Evolutionary conservation across 441 rosid species (phyloP).

Genomic region (Corymbia citriodora): DNA sequence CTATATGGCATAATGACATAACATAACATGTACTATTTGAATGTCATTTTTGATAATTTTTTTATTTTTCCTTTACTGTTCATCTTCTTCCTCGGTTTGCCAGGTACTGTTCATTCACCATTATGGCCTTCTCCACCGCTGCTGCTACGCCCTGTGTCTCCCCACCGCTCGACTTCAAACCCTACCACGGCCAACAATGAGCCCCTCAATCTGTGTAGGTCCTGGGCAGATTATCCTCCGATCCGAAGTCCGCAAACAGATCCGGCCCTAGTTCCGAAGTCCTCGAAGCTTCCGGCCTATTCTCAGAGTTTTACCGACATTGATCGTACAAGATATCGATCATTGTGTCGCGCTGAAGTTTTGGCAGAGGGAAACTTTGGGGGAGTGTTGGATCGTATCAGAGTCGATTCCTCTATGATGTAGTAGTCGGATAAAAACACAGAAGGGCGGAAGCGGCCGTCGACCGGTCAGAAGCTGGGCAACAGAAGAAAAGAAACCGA

Average conservation of each 20-base stretch:
- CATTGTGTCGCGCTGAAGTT: not conserved
- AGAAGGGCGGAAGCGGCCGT: accelerated
- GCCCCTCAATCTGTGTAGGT: not conserved
- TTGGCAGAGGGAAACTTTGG: not conserved
- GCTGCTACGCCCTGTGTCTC: not conserved
- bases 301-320: not conserved
- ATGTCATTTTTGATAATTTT: not conserved
- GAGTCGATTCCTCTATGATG: not conserved
- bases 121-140: not conserved
- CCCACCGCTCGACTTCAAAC: not conserved
- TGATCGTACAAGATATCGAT: not conserved
- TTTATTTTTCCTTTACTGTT: not conserved
- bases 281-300: not conserved
- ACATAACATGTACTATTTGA: not conserved
- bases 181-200: not conserved
- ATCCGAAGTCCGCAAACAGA: not conserved
- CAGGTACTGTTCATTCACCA: not conserved
- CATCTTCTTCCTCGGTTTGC: not conserved
- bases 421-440: not conserved
- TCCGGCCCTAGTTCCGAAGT: not conserved
- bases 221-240: not conserved
- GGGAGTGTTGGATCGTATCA: not conserved
- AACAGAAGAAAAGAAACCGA: not conserved
- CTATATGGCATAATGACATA: accelerated
- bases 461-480: not conserved